Base-by-base conservation (phyloP, 2,329 filamentous ascomycete genomes). In the Alternaria gansuensis region DNA sequence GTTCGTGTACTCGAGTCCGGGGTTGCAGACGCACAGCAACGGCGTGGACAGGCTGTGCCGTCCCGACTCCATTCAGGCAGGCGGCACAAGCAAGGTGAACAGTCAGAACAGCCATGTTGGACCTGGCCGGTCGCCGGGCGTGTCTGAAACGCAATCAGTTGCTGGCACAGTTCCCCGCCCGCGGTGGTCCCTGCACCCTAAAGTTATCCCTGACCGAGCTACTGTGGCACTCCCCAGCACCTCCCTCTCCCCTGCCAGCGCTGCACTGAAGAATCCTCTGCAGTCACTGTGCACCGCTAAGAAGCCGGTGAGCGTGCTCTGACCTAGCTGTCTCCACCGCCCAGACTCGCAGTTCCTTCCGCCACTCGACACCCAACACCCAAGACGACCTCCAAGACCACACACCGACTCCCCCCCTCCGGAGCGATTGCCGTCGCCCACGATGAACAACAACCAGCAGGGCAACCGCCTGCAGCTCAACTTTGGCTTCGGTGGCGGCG, bases 401-500 rank as follows among this genome's bases (percentile, higher is more conserved):
- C 26, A 51, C 56, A 62, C 62, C 52, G 52, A 62, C 51, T 54
- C 49, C 34, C 44, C 55, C 41, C 55, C 41, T 57, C 50, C 28
- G 36, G 43, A 46, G 43, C 34, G 49, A 62, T 64, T 67, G 60
- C 64, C 64, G 57, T 57, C 54, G 26, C 40, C 52, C 72, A 66
- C 56, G 24, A 77, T 77, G 74, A 77, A 71, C 67, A 75, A 74
- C 64, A 68, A 76, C 51, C 75, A 77, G 69, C 73, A 72, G 63
- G 66, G 68, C 45, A 82, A 83, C 65, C 80, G 81, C 59, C 79
- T 83, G 62, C 81, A 84, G 64, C 79, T 84, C 64, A 83, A 83
- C 77, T 83, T 83, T 74, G 80, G 80, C 76, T 82, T 82, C 72
- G 70, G 73, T 50, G 68, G 67, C 54, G 68, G 63, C 57, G 74